Percentiles rank a stretch among this genome's conserved stretches.
Evolutionary conservation across 805 yeast genomes (phyloP).

Genomic region (Kluyveromyces nonfermentans): DNA sequence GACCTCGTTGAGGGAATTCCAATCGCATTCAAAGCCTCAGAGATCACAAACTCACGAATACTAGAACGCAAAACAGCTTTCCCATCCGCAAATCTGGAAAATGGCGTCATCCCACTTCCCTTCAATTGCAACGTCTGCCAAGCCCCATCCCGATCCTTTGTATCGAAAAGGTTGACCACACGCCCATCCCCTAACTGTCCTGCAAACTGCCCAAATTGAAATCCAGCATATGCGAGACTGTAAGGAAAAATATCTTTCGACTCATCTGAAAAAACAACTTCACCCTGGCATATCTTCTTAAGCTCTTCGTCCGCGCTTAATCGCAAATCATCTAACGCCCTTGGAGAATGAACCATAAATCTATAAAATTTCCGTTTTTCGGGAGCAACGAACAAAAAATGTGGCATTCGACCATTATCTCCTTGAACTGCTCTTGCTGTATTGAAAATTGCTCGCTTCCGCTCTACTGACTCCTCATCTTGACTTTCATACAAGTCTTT

Average conservation of each 20-base stretch:
- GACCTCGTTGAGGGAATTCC: slow-evolving; percentile 88
- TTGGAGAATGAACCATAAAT: slow-evolving; percentile 48
- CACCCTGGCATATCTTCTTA: slow-evolving; percentile 54
- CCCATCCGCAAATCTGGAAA: slow-evolving; percentile 92
- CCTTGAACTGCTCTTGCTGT: slow-evolving; percentile 40
- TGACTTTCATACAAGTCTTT: slow-evolving; percentile 25
- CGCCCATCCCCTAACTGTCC: slow-evolving; percentile 97
- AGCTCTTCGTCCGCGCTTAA: slow-evolving; percentile 40
- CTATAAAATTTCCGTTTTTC: slow-evolving; percentile 43
- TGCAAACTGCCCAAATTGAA: slow-evolving; percentile 93
- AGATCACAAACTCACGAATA: slow-evolving; percentile 76
- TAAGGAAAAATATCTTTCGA: slow-evolving; percentile 55
- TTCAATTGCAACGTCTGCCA: slow-evolving; percentile 55
- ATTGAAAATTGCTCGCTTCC: slow-evolving; percentile 29
- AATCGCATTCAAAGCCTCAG: slow-evolving; percentile 70
- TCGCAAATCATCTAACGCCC: slow-evolving; percentile 55
- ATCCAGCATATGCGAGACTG: slow-evolving; percentile 90
- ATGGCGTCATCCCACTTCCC: slow-evolving; percentile 91
- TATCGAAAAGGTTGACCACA: slow-evolving; percentile 71
- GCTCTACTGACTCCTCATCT: slow-evolving; percentile 11
- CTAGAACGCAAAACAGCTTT: slow-evolving; percentile 86
- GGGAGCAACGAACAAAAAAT: slow-evolving; percentile 68
- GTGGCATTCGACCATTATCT: slow-evolving; percentile 35
- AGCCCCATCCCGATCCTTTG: slow-evolving; percentile 39
- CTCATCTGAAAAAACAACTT: slow-evolving; percentile 32